These are phyloP conservation scores for Mortierella hygrophila DNA, from an alignment of 192 early-diverging fungal species.

Conservation along the genomic window DNA sequence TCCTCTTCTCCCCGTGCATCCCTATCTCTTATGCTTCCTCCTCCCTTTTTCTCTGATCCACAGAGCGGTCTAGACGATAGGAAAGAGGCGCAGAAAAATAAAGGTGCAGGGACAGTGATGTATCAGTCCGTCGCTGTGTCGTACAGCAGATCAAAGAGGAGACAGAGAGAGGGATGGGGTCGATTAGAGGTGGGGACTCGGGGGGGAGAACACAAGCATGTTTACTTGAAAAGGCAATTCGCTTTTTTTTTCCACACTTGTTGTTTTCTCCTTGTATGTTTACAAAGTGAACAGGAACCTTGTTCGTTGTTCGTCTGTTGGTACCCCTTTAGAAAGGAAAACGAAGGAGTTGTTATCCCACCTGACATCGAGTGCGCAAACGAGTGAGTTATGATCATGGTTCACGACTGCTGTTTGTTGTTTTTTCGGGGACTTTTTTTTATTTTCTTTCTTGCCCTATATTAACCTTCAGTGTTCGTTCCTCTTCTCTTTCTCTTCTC, in stretches of 20 bases:
- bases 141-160: not conserved
- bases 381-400: not conserved
- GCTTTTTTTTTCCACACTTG: constrained; percentile 23
- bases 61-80: constrained; percentile 1
- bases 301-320: not conserved
- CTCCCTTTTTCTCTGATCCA: not conserved
- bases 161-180: not conserved
- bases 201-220: not conserved
- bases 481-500: not conserved
- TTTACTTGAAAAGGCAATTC: constrained; percentile 28
- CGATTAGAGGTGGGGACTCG: not conserved
- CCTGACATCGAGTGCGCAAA: not conserved
- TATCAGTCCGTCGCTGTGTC: not conserved
- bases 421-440: not conserved
- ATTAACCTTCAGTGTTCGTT: not conserved
- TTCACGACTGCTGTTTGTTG: no score
- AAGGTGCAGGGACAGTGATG: not conserved
- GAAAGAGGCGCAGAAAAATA: not conserved
- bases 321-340: no score
- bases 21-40: not conserved
- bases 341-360: no score
- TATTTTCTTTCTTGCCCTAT: not conserved
- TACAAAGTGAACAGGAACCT: not conserved
- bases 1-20: not conserved
- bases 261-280: not conserved